phyloP scores from a whole-genome alignment of 305 asterid genomes.

The Solanum chacoense region DNA sequence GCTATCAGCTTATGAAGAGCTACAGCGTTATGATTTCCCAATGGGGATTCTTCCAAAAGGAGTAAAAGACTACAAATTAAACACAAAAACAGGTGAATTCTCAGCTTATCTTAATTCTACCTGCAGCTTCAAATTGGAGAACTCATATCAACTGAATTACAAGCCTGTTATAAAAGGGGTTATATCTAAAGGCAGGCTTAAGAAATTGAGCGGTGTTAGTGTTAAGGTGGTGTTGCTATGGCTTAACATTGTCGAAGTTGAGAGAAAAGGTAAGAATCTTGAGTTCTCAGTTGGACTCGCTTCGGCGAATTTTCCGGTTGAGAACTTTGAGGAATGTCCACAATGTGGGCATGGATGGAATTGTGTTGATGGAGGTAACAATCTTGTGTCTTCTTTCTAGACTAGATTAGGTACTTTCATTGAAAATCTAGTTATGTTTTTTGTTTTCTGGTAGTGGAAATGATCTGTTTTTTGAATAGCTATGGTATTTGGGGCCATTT shows the following conservation, averaged over 20 bases:
- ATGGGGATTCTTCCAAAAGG: constrained; percentile 62
- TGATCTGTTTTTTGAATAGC: no score
- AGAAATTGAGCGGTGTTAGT: constrained; percentile 33
- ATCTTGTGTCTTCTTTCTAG: constrained; percentile 6
- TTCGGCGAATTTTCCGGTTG: constrained; percentile 28
- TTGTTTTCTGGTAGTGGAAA: neutral
- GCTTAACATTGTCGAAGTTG: constrained; percentile 38
- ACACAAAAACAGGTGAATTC: constrained; percentile 47
- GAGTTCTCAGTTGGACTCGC: constrained; percentile 48
- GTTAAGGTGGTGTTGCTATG: constrained; percentile 42
- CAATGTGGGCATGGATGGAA: constrained; percentile 50
- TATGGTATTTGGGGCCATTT: neutral
- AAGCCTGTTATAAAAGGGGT: constrained; percentile 28
- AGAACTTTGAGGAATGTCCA: constrained; percentile 37
- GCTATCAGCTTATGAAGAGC: constrained; percentile 44
- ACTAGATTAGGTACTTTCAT: neutral
- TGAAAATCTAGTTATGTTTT: neutral
- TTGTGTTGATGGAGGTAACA: constrained; percentile 9
- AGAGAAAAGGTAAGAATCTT: constrained; percentile 10
- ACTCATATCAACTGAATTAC: constrained; percentile 30
- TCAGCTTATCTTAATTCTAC: constrained; percentile 33
- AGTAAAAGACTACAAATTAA: constrained; percentile 43
- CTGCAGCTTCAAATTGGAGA: constrained; percentile 35
- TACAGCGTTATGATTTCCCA: constrained; percentile 47
- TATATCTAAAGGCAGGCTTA: constrained; percentile 17